These are phyloP conservation scores for Xerocomellus amylosporus DNA, from an alignment of 768 basidiomycete species.

Conservation along the genomic window DNA sequence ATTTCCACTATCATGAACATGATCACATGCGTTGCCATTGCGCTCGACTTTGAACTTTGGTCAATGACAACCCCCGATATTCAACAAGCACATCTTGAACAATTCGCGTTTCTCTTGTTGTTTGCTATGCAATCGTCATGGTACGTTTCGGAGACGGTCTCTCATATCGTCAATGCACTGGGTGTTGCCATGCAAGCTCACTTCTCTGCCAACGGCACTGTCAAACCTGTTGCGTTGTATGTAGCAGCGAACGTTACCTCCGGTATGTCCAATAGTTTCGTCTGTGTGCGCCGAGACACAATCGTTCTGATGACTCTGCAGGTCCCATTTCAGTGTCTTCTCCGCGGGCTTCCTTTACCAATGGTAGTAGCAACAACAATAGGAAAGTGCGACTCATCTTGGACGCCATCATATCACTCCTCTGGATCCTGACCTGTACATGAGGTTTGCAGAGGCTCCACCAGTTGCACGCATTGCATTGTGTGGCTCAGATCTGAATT, in stretches of 20 bases:
- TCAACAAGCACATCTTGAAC: slow-evolving; percentile 75
- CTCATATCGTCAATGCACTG: slow-evolving; percentile 57
- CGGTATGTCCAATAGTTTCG: slow-evolving; percentile 39
- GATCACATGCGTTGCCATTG: slow-evolving; percentile 76
- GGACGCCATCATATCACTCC: slow-evolving; percentile 57
- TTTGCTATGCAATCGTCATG: slow-evolving; percentile 79
- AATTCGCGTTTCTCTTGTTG: slow-evolving; percentile 78
- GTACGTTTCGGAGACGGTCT: slow-evolving; percentile 54
- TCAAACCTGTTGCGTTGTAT: slow-evolving; percentile 86
- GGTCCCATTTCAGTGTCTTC: slow-evolving; percentile 9
- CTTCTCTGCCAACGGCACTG: slow-evolving; percentile 67
- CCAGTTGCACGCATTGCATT: slow-evolving; percentile 78
- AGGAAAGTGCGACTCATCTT: slow-evolving; percentile 69
- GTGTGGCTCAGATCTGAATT: slow-evolving; percentile 79
- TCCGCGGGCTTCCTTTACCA: slow-evolving; percentile 9
- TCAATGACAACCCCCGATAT: slow-evolving; percentile 66
- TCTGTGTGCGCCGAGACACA: neutral
- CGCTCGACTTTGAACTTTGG: slow-evolving; percentile 92
- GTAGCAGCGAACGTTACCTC: slow-evolving; percentile 76
- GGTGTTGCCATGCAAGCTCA: slow-evolving; percentile 57
- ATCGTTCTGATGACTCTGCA: neutral
- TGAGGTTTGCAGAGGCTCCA: slow-evolving; percentile 68
- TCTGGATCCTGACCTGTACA: slow-evolving; percentile 55
- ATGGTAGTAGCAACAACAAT: slow-evolving; percentile 31
- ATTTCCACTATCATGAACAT: slow-evolving; percentile 80